Percentiles rank a stretch among this genome's conserved stretches.
These are phyloP conservation scores for Choiromyces venosus DNA, from an alignment of 495 filamentous ascomycete genomes.

Conservation along the genomic window DNA sequence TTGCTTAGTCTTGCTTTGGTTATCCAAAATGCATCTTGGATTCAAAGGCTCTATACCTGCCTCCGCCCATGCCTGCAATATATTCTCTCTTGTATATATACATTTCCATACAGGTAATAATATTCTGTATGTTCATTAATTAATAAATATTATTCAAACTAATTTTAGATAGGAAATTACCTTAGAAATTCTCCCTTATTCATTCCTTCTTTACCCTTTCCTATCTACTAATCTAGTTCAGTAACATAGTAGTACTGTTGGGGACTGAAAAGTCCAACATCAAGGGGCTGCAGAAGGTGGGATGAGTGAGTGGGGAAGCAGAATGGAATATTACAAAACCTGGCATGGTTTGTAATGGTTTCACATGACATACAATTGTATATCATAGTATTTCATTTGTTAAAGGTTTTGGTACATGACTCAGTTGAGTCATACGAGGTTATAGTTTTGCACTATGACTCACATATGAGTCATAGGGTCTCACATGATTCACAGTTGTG, in stretches of 20 bases:
- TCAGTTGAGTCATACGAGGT: too few relatives aligned
- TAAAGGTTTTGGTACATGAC: too few relatives aligned
- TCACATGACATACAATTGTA: too few relatives aligned
- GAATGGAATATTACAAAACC: slow-evolving; percentile 11
- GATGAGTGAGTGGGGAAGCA: slow-evolving; percentile 9
- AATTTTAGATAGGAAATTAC: background rate
- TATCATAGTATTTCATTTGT: too few relatives aligned
- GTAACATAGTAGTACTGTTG: background rate
- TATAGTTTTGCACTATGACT: too few relatives aligned
- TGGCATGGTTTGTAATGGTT: too few relatives aligned
- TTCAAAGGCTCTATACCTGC: slow-evolving; percentile 19
- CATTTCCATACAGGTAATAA: background rate
- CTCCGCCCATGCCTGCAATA: slow-evolving; percentile 8
- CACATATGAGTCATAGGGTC: too few relatives aligned
- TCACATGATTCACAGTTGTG: too few relatives aligned
- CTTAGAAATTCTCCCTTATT: background rate
- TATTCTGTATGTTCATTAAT: background rate
- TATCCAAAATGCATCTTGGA: slow-evolving; percentile 1
- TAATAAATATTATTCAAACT: background rate
- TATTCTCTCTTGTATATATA: background rate
- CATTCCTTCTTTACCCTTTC: background rate
- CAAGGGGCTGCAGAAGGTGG: slow-evolving; percentile 21
- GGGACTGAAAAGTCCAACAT: slow-evolving; percentile 18
- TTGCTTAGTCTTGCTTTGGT: too few relatives aligned
- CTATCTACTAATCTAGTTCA: slow-evolving; percentile 14